A percentile compares a stretch with the other conserved stretches of the same genome.
Evolutionary conservation across 2,329 filamentous ascomycete genomes (phyloP).

Genomic region (Trichophyton mentagrophytes): DNA sequence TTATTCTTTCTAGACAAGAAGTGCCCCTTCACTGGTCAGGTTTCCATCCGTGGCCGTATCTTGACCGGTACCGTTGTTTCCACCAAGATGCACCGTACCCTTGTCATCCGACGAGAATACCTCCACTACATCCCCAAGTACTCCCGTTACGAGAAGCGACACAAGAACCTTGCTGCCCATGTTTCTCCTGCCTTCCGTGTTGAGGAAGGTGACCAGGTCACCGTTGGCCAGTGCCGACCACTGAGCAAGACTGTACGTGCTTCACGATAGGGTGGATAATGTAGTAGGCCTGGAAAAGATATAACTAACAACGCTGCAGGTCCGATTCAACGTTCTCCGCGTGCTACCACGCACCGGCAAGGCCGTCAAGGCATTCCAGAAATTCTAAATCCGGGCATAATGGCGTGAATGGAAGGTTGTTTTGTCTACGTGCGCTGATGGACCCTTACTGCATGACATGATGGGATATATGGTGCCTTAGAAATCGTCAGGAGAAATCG

Average conservation of each 20-base stretch:
- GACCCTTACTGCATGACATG: conserved; percentile 3
- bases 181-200: conserved; percentile 99
- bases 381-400: conserved; percentile 61
- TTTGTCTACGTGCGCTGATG: conserved; percentile 3
- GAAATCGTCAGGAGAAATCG: conserved; percentile 6
- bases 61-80: conserved; percentile 97
- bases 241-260: conserved; percentile 98
- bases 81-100: conserved; percentile 99
- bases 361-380: conserved; percentile 93
- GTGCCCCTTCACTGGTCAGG: conserved; percentile 96
- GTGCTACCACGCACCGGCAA: conserved; percentile 96
- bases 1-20: conserved; percentile 72
- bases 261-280: conserved; percentile 2
- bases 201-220: conserved; percentile 97
- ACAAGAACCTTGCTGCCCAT: conserved; percentile 99
- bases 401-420: conserved; percentile 13
- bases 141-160: conserved; percentile 99
- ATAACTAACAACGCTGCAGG: conserved; percentile 38
- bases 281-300: neutral
- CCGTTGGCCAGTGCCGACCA: conserved; percentile 98
- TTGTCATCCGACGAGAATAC: conserved; percentile 99
- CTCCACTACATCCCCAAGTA: conserved; percentile 99
- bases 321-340: conserved; percentile 99
- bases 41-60: conserved; percentile 99
- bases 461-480: conserved; percentile 4